These are phyloP conservation scores for Desmodesmus armatus DNA, from an alignment of 139 green algal genomes.

Conservation along the genomic window DNA sequence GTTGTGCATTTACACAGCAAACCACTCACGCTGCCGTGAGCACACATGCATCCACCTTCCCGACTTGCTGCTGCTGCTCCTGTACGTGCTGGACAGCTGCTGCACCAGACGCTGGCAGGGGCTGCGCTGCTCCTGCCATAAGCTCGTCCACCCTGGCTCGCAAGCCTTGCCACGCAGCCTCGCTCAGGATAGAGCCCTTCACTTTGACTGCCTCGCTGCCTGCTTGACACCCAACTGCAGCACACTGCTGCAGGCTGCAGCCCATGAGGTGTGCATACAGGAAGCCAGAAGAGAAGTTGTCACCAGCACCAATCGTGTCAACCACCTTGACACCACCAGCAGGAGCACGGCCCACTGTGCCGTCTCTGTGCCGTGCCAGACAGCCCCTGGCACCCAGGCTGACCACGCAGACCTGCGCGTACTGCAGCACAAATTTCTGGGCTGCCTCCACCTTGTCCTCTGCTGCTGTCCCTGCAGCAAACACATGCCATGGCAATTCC, in stretches of 20 bases:
- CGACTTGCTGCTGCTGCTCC: background rate
- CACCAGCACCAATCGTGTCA: conserved; percentile 87
- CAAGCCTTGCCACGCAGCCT: conserved; percentile 31
- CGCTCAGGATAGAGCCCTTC: conserved; percentile 16
- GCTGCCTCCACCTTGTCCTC: conserved; percentile 38
- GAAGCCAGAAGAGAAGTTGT: conserved; percentile 85
- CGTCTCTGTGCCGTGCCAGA: conserved; percentile 47
- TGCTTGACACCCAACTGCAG: conserved; percentile 27
- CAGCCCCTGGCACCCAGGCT: conserved; percentile 77
- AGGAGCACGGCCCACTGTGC: conserved; percentile 33
- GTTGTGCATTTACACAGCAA: no score
- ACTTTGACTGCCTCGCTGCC: conserved; percentile 40
- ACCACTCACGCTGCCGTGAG: no score
- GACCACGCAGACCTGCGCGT: conserved; percentile 60
- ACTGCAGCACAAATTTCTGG: conserved; percentile 57
- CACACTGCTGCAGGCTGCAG: conserved; percentile 45
- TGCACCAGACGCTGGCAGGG: background rate
- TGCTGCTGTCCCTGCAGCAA: conserved; percentile 11
- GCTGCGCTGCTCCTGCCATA: conserved; percentile 31
- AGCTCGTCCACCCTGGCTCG: conserved; percentile 30
- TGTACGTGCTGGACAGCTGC: background rate
- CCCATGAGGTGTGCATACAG: conserved; percentile 60
- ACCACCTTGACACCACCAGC: conserved; percentile 64
- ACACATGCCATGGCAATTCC: background rate
- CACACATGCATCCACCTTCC: no score